A percentile compares a stretch with the other conserved stretches of the same genome.
These are phyloP conservation scores for Nicotiana otophora DNA, from an alignment of 257 asterid genomes.

Conservation along the genomic window DNA sequence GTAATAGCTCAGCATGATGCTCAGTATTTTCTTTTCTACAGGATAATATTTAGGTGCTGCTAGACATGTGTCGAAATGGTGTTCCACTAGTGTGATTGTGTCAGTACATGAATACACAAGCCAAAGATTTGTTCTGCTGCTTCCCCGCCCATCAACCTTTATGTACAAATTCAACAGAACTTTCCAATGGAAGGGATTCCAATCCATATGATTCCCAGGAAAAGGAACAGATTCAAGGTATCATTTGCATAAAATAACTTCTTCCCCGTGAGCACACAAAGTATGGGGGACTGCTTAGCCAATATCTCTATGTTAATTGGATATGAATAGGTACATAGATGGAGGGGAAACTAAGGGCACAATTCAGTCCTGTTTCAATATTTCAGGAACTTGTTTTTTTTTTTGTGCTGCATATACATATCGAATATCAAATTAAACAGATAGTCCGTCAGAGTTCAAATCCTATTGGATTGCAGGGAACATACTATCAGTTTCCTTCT, in stretches of 20 bases:
- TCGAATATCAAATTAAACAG: background rate
- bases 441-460: background rate
- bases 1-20: background rate
- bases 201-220: background rate
- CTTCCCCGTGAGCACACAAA: background rate
- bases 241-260: background rate
- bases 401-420: background rate
- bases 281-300: background rate
- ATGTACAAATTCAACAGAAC: background rate
- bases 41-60: background rate
- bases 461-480: background rate
- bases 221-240: background rate
- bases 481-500: background rate
- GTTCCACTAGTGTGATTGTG: background rate
- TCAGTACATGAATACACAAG: background rate
- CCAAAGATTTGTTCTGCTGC: background rate
- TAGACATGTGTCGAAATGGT: background rate
- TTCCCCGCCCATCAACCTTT: background rate
- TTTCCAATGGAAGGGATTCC: background rate
- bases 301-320: background rate
- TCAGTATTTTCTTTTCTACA: background rate
- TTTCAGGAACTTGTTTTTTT: background rate
- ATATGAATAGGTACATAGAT: background rate
- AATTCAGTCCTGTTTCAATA: background rate
- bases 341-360: background rate